Base-by-base conservation (phyloP, 176 grass and related monocot genomes). In the Aegilops speltoides region DNA sequence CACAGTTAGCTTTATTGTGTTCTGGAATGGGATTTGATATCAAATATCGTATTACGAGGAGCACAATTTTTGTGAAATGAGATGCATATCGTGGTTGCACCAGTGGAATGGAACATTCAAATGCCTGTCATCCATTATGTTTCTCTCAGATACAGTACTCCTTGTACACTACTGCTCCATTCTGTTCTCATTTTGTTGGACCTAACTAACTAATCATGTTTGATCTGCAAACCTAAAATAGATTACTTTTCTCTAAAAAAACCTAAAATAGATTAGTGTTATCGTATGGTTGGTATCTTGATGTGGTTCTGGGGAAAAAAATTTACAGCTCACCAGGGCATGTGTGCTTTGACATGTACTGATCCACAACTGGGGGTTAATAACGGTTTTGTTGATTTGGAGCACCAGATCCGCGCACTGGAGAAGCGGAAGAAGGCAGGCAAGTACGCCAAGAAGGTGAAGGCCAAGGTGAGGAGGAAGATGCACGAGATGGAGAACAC, bases 391-490 rank as follows among this genome's bases (percentile, higher is more conserved):
- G 40, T 50, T 86, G 78, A 19, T 89, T 84, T 52, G 59, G 48
- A 6, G 26, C 11, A 74, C 33, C 89, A 98, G 93, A 91, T 96
- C 81, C 92, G 96, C 5, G 92, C 90, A 4, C 73, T 96, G 37
- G 90, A 92, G 41, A 99, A 96, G 90, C 90, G 86, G 72, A 89
- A 98, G 79, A 99, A 93, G 79, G 90, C 90, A 13, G 88, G 94
- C 73, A 96, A 99, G 77, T 96, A 94, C 24, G 79, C 59, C 7
- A 91, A 87, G 78, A 99, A 99, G 77, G 94, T 99, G 73, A 99
- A 96, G 89, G 94, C 97, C 63, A 96, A 96, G 86, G 88, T 71
- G 43, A 99, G 89, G 77, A 92, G 97, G 78, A 96, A 93, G 92
- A 67, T 90, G 79, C 92, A 96, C 19, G 90, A 96, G 87, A 91